Conservation (phyloP, 1,284 basidiomycete species). For the Malassezia yamatoensis region DNA sequence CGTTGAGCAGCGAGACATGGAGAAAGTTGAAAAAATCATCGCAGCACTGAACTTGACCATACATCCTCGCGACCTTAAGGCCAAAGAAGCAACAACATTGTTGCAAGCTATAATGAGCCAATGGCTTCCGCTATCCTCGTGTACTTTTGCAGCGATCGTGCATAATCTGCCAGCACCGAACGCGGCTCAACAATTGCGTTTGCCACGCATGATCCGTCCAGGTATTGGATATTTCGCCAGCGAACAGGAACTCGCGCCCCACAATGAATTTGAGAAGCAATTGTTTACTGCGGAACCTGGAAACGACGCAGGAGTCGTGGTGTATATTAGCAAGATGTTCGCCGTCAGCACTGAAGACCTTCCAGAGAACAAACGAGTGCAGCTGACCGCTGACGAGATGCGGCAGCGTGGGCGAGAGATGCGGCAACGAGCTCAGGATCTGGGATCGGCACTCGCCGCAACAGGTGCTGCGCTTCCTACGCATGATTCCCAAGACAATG, state of each 20-base stretch:
- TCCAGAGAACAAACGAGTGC: constrained; percentile 58
- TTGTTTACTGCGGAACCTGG: constrained; percentile 55
- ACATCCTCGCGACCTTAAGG: constrained; percentile 74
- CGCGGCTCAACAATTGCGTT: constrained; percentile 67
- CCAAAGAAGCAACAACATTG: constrained; percentile 76
- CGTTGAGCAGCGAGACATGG: constrained; percentile 30
- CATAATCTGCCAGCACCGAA: constrained; percentile 82
- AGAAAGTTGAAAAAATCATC: constrained; percentile 83
- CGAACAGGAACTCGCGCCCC: constrained; percentile 54
- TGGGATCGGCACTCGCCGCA: constrained; percentile 41
- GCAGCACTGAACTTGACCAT: constrained; percentile 72
- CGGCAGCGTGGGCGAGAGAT: constrained; percentile 55
- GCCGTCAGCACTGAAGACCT: constrained; percentile 69
- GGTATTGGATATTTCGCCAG: constrained; percentile 52
- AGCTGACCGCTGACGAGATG: constrained; percentile 76
- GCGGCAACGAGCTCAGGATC: constrained; percentile 26
- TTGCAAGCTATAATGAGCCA: constrained; percentile 81
- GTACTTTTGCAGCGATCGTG: constrained; percentile 82
- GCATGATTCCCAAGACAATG: constrained; percentile 19
- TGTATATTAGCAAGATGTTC: constrained; percentile 97
- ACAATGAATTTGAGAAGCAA: constrained; percentile 69
- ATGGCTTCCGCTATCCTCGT: constrained; percentile 89
- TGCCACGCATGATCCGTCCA: constrained; percentile 89
- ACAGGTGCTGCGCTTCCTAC: constrained; percentile 29
- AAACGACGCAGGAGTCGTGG: constrained; percentile 43